Conservation (phyloP, 257 asterid species). For the Linderniella brevidens region DNA sequence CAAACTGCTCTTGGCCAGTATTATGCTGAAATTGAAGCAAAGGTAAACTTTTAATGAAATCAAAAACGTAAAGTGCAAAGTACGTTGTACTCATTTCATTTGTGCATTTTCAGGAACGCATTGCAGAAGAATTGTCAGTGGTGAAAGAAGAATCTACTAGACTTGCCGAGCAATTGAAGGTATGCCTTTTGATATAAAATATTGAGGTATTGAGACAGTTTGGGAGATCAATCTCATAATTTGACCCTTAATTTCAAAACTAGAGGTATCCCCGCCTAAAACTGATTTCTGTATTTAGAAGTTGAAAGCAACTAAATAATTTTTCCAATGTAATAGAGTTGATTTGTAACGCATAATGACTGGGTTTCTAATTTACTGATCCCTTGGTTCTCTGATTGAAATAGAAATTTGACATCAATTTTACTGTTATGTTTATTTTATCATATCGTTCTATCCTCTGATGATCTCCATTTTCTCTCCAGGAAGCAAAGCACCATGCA, state of each 20-base stretch:
- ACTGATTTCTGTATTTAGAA: no score
- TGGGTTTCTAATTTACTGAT: no score
- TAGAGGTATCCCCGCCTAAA: no score
- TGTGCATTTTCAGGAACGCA: constrained; percentile 54
- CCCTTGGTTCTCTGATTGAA: no score
- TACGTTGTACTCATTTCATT: constrained; percentile 2
- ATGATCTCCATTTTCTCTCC: constrained; percentile 15
- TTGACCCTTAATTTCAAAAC: no score
- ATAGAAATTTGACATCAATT: not conserved
- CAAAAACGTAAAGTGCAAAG: constrained; percentile 6
- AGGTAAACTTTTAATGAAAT: constrained; percentile 32
- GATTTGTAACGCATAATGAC: no score
- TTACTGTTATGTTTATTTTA: not conserved
- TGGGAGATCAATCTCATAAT: not conserved
- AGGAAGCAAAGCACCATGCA: constrained; percentile 61
- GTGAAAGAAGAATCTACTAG: constrained; percentile 66
- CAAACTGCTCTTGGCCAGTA: constrained; percentile 99
- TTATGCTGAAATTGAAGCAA: constrained; percentile 96
- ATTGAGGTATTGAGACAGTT: constrained; percentile 6
- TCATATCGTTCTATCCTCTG: not conserved
- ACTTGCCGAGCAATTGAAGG: constrained; percentile 66
- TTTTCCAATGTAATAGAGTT: no score
- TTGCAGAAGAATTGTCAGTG: constrained; percentile 50
- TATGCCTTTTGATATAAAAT: constrained; percentile 12
- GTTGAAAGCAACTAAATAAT: no score